Evolutionary conservation across 495 filamentous ascomycete species (phyloP), one percentile per base, ranked within the genome.

Genomic region (Chaetomidium leptoderma): DNA sequence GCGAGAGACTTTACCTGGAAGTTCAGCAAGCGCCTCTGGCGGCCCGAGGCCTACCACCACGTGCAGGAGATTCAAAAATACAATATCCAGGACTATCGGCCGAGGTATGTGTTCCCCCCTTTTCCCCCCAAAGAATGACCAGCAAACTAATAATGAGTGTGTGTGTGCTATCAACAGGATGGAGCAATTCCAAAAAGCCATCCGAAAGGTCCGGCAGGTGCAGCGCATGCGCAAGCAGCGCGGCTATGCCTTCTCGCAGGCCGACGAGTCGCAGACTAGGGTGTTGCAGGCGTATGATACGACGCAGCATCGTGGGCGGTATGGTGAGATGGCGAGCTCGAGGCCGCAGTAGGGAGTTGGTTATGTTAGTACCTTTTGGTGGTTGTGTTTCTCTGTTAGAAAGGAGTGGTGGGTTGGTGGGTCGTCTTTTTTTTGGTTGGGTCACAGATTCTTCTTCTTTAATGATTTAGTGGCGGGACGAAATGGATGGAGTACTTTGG

Each of bases 1-100:
- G 73, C 90, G 26, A 78, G 95, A 61, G 95, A 99, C 71, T 91
- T 95, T 70, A 83, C 88, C 17, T 83, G 71, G 85, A 88, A 88
- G 68, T 92, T 90, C 66, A 86, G 84, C 60, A 97, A 95, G 77
- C 86, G 95, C 37, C 95, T 99, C 89, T 97, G 97, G 76, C 86
- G 83, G 57, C 95, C 95, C 37, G 89, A 97, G 75, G 83, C 89
- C 32, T 99, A 99, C 66, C 95, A 99, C 65, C 95, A 99, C 71
- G 90, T 99, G 43, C 95, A 99, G 75, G 95, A 99, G 74, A 99
- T 99, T 62, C 95, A 99, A 72, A 99, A 99, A 73, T 99, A 96
- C 76, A 99, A 99, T 66, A 95, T 99, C 53, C 95, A 97, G 73
- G 95, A 99, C 76, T 99, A 99, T 71, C 81, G 95, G 59, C 93